Conservation (phyloP, 2,329 filamentous ascomycete species). For the Aspergillus sp. region DNA sequence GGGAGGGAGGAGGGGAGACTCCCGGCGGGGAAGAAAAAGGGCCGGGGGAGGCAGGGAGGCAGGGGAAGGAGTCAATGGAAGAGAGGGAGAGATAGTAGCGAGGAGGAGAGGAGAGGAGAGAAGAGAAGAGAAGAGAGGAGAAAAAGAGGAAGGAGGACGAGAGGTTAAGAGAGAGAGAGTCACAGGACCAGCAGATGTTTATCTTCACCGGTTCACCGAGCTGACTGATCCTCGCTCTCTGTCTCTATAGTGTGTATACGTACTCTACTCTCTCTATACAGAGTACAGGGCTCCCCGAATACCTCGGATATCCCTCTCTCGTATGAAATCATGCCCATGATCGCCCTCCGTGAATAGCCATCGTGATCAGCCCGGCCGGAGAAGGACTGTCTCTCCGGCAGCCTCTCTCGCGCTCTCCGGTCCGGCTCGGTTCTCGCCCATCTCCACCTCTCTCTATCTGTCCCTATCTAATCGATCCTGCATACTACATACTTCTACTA, state of each 20-base stretch:
- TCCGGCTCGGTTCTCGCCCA: not conserved
- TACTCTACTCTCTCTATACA: no score
- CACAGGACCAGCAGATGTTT: no score
- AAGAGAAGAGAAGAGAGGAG: slow-evolving; percentile 3
- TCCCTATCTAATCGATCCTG: no score
- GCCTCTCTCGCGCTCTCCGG: not conserved
- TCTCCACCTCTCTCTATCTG: not conserved
- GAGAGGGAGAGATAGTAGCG: slow-evolving; percentile 1
- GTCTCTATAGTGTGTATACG: no score
- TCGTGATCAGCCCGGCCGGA: no score
- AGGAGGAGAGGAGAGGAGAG: slow-evolving; percentile 2
- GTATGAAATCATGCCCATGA: not conserved
- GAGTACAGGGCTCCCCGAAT: no score
- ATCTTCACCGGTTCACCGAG: slow-evolving; percentile 7
- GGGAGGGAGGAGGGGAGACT: no score
- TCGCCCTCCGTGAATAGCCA: not conserved
- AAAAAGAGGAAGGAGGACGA: slow-evolving; percentile 3
- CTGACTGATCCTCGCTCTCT: no score
- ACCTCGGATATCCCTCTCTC: no score
- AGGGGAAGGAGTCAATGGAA: slow-evolving; percentile 2
- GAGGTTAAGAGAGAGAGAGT: no score
- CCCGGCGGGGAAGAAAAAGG: no score
- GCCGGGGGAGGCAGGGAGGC: slow-evolving; percentile 13
- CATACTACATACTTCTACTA: no score
- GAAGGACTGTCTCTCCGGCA: not conserved